phyloP scores from a whole-genome alignment of 345 rosid species.

The Pseudoturritis turrita region DNA sequence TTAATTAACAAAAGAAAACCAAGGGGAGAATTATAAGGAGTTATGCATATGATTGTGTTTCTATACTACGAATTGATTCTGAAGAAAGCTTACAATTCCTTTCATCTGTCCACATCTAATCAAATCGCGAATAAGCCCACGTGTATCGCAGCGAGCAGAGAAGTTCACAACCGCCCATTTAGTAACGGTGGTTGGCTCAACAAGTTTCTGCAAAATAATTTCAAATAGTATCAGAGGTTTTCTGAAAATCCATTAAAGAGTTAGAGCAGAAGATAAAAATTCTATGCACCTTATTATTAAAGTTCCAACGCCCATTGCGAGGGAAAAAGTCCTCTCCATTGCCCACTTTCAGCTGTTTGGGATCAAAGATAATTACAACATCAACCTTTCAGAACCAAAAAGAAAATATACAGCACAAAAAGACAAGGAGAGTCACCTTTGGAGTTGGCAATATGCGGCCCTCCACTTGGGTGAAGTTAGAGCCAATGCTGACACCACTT shows the following conservation, averaged over 20 bases:
- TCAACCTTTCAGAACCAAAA: background rate
- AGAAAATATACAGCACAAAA: background rate
- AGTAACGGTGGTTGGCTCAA: conserved; percentile 62
- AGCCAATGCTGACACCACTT: conserved; percentile 60
- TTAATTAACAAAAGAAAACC: background rate
- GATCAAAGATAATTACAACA: background rate
- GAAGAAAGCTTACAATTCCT: conserved; percentile 68
- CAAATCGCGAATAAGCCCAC: conserved; percentile 47
- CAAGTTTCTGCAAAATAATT: conserved; percentile 51
- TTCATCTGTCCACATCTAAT: conserved; percentile 66
- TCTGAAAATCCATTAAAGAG: background rate
- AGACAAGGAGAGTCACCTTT: conserved; percentile 36
- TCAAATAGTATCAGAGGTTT: background rate
- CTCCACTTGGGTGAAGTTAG: conserved; percentile 66
- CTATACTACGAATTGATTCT: background rate
- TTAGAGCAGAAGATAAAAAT: background rate
- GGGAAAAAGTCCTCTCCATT: conserved; percentile 76
- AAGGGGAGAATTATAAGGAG: background rate
- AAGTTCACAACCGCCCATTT: conserved; percentile 88
- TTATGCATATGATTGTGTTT: background rate
- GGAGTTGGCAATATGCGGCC: conserved; percentile 82
- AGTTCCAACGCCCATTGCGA: conserved; percentile 89
- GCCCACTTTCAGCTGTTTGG: conserved; percentile 72
- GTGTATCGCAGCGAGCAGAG: conserved; percentile 75
- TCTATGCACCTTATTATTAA: conserved; percentile 64